Base-by-base conservation (phyloP, 2,329 filamentous ascomycete species). In the Seiridium unicorne region DNA sequence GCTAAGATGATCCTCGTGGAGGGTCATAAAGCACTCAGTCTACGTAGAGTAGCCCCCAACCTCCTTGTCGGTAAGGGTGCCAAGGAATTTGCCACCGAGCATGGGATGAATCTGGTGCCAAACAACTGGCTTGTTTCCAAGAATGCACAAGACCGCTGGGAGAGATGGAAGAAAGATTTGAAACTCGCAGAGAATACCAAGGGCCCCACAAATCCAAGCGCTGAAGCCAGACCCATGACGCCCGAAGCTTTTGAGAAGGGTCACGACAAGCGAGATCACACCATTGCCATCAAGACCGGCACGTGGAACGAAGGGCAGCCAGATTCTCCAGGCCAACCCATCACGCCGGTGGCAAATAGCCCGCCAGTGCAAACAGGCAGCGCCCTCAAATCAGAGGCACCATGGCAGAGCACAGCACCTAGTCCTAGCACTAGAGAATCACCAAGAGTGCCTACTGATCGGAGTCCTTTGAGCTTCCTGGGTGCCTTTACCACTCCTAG, bases 11-110 rank as follows among this genome's bases (percentile, higher is more conserved):
- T 99, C 34, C 86, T 97, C 31, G 90, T 97, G 60, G 84, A 85
- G 60, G 91, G 92, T 60, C 90, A 85, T 55, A 83, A 87, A 60
- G 87, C 90, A 1, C 77, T 98, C n/a, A 91, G 92, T 6, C 84
- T 98, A 55, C 87, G 91, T 58, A 88, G 95, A 59, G 93, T 99
- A 3, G 93, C 96, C 7, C 95, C 95, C 8, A 98, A 97, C 68
- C 86, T 97, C 32, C 84, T 99, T 1, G 91, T 96, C 9, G 92
- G 92, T 40, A 82, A 91, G 65, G 95, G 95, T 9, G 95, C 95
- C 13, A 89, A 85, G 48, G 85, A 89, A n/a, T 99, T 96, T 74
- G 95, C 94, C 0, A 85, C 85, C 62, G 88, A 94, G 61, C 85
- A 93, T 65, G 89, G 91, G 7, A 86, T 98, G 71, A 78, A 84